A percentile compares a stretch with the other conserved stretches of the same genome.
phyloP scores from a whole-genome alignment of 495 filamentous ascomycete species.

The Amniculicola lignicola region DNA sequence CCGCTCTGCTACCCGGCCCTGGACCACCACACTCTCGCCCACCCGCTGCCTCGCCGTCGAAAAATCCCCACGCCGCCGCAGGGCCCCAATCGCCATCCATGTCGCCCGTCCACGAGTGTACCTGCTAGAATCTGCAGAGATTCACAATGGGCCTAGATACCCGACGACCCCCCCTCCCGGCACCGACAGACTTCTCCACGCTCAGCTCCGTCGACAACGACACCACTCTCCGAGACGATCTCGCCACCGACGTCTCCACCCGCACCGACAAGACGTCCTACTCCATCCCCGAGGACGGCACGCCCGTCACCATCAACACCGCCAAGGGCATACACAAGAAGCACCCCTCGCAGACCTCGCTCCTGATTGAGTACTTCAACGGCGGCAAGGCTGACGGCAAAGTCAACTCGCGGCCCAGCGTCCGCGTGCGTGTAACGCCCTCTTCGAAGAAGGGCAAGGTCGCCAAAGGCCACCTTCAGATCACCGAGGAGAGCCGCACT shows the following conservation, averaged over 20 bases:
- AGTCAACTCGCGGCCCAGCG: slow-evolving; percentile 72
- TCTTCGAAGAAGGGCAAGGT: slow-evolving; percentile 58
- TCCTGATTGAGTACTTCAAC: slow-evolving; percentile 98
- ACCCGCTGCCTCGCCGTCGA: not conserved
- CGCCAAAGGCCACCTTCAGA: slow-evolving; percentile 71
- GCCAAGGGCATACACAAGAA: slow-evolving; percentile 40
- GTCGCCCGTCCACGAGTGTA: slow-evolving; percentile 2
- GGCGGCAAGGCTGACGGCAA: slow-evolving; percentile 63
- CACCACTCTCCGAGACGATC: slow-evolving; percentile 50
- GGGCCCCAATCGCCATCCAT: slow-evolving; percentile 3
- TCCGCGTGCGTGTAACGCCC: slow-evolving; percentile 91
- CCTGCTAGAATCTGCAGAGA: slow-evolving; percentile 14
- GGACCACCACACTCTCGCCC: not conserved
- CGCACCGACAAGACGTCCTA: slow-evolving; percentile 79
- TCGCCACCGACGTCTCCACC: slow-evolving; percentile 74
- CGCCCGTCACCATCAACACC: slow-evolving; percentile 82
- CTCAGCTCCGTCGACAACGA: slow-evolving; percentile 35
- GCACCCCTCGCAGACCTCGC: slow-evolving; percentile 76
- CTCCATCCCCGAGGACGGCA: slow-evolving; percentile 93
- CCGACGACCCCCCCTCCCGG: slow-evolving; percentile 41
- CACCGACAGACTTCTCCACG: slow-evolving; percentile 38
- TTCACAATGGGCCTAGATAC: slow-evolving; percentile 41
- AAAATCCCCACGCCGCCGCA: not conserved
- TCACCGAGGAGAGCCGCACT: slow-evolving; percentile 67
- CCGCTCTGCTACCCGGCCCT: no score